Percentiles rank a stretch among this genome's conserved stretches.
These are phyloP conservation scores for Sequoiadendron giganteum DNA, from an alignment of 75 land plant species.

Conservation along the genomic window DNA sequence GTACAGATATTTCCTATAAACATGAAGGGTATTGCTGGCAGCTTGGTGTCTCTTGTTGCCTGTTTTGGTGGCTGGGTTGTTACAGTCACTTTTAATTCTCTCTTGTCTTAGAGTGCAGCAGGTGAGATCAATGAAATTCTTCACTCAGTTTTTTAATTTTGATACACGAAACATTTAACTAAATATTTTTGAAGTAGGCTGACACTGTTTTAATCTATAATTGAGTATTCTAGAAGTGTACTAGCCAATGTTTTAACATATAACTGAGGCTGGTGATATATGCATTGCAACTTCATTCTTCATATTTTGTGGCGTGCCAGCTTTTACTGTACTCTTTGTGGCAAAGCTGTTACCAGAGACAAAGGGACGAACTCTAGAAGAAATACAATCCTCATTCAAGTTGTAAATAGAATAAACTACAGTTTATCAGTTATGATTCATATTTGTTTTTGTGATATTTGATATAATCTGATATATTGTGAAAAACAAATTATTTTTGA, in stretches of 20 bases:
- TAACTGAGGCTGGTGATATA: neutral
- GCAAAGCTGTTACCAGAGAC: slow-evolving; percentile 43
- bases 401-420: neutral
- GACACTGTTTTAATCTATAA: neutral
- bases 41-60: slow-evolving; percentile 32
- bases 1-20: slow-evolving; percentile 50
- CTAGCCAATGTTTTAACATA: neutral
- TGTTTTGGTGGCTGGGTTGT: slow-evolving; percentile 44
- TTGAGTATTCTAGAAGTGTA: neutral
- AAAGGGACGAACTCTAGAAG: slow-evolving; percentile 44
- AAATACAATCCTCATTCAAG: slow-evolving; percentile 30
- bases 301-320: slow-evolving; percentile 27
- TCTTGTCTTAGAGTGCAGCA: slow-evolving; percentile 42
- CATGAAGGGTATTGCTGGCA: slow-evolving; percentile 56
- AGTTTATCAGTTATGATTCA: neutral
- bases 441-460: neutral
- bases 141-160: neutral
- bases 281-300: slow-evolving; percentile 32
- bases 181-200: neutral
- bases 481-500: too few species aligned
- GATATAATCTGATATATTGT: too few species aligned
- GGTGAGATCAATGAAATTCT: slow-evolving; percentile 23
- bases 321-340: slow-evolving; percentile 40
- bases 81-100: slow-evolving; percentile 38
- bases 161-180: neutral